A percentile compares a stretch with the other conserved stretches of the same genome.
These are phyloP conservation scores for Salix exigua DNA, from an alignment of 345 rosid genomes.

Conservation along the genomic window DNA sequence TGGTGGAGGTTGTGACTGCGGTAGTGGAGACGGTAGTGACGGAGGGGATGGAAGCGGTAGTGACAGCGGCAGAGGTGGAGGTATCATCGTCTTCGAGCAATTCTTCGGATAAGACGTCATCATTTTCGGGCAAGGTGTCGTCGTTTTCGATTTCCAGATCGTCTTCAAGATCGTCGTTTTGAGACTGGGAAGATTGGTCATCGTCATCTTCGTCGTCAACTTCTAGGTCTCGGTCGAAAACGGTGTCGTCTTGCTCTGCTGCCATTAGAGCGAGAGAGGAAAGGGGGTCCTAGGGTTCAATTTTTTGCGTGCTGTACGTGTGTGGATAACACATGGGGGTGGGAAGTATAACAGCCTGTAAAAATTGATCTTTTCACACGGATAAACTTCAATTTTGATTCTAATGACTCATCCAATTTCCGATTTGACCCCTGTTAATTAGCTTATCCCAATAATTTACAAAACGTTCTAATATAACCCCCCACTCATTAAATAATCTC, in stretches of 20 bases:
- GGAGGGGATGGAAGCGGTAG: constrained; percentile 28
- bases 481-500: neutral
- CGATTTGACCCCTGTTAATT: neutral
- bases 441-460: neutral
- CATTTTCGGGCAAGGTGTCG: neutral
- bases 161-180: neutral
- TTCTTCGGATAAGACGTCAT: neutral
- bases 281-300: neutral
- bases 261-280: neutral
- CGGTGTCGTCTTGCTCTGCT: neutral
- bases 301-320: neutral
- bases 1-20: constrained; percentile 21
- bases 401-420: neutral
- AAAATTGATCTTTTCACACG: neutral
- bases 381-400: neutral
- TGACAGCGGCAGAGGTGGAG: constrained; percentile 1
- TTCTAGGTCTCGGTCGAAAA: neutral
- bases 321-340: neutral
- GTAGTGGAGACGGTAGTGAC: constrained; percentile 19
- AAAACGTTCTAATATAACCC: neutral
- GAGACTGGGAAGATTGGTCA: neutral
- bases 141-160: neutral
- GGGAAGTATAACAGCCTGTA: neutral
- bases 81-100: neutral
- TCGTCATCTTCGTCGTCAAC: neutral